Base-by-base conservation (phyloP, 106 monocot genomes). In the Vanilla planifolia region DNA sequence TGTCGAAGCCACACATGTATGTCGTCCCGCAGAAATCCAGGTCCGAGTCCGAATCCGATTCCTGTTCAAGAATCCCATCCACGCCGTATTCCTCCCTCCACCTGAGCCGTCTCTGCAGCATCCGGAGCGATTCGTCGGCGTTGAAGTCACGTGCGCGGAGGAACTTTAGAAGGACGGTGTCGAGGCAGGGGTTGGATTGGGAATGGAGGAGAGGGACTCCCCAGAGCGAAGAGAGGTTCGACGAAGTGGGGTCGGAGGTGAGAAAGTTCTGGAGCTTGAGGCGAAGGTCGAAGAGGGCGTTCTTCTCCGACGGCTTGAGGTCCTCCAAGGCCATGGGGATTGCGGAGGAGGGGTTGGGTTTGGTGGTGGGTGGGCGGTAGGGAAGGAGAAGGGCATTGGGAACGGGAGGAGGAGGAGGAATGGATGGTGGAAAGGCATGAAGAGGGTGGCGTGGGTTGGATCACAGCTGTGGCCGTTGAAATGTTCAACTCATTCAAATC, bases 161-260 rank as follows among this genome's bases (percentile, higher is more conserved):
- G 71, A 88, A 92, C 69, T 76, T 84, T 35, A 92, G 73, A 36
- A 92, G 73, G 50, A 92, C 36, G 6, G 68, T 67, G 64, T 87
- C 75, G 27, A 82, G 66, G 40, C 66, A 33, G 17, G 71, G 67
- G 61, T 84, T 74, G 22, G 57, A 44, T 13, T 25, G 23, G 59
- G 60, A 65, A 2, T 75, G 71, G 6, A 73, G 55, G 24, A 92
- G 75, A 0, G 80, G 87, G 19, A 92, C 63, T 0, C 80, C 83
- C 87, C 92, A 87, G 10, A 91, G 25, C 21, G 74, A 62, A 13
- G 76, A 16, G 20, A 58, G 27, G 22, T n/a, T 2, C 34, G 21
- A 11, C 3, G 44, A 26, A 1, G 19, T 43, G 51, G 30, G 6
- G 16, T 33, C 23, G 39, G 48, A 3, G n/a, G 10, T 6, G 64